phyloP scores from a whole-genome alignment of 2,329 filamentous ascomycete species.

The Colletotrichum noveboracense region DNA sequence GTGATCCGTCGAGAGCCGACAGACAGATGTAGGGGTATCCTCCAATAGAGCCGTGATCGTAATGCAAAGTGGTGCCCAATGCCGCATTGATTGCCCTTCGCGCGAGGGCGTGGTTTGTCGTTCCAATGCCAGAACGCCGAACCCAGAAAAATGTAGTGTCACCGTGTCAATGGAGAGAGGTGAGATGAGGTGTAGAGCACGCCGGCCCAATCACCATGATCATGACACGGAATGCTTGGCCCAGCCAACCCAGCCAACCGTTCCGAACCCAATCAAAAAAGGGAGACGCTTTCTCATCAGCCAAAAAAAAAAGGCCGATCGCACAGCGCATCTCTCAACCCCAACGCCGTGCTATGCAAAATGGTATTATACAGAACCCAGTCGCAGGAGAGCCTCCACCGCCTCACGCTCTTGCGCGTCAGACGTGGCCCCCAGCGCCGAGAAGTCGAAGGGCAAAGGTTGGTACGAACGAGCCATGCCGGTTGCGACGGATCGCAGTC shows the following conservation, averaged over 20 bases:
- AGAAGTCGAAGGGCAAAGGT: conserved; percentile 55
- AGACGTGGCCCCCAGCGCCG: conserved; percentile 55
- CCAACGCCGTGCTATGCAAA: conserved; percentile 61
- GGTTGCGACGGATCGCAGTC: conserved; percentile 55
- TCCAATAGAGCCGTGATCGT: conserved; percentile 18
- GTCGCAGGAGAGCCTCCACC: conserved; percentile 78
- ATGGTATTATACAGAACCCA: conserved; percentile 76
- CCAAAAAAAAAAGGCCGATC: background rate
- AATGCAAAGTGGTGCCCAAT: conserved; percentile 21
- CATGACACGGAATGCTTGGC: conserved; percentile 36
- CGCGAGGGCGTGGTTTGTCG: conserved; percentile 18
- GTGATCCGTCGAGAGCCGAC: background rate
- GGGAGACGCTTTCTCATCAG: conserved; percentile 5
- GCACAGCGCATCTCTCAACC: conserved; percentile 15
- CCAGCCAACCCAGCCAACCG: conserved; percentile 22
- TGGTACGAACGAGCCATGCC: conserved; percentile 61
- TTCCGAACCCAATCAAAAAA: conserved; percentile 3
- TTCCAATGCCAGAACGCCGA: conserved; percentile 19
- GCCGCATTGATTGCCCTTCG: conserved; percentile 18
- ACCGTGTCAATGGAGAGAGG: conserved; percentile 32
- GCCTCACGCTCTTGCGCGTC: conserved; percentile 82
- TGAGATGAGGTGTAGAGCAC: conserved; percentile 30
- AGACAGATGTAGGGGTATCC: conserved; percentile 14
- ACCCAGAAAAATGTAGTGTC: conserved; percentile 14
- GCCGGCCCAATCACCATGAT: conserved; percentile 34